Conservation (phyloP, 495 filamentous ascomycete genomes). For the Penicillium odoratum region DNA sequence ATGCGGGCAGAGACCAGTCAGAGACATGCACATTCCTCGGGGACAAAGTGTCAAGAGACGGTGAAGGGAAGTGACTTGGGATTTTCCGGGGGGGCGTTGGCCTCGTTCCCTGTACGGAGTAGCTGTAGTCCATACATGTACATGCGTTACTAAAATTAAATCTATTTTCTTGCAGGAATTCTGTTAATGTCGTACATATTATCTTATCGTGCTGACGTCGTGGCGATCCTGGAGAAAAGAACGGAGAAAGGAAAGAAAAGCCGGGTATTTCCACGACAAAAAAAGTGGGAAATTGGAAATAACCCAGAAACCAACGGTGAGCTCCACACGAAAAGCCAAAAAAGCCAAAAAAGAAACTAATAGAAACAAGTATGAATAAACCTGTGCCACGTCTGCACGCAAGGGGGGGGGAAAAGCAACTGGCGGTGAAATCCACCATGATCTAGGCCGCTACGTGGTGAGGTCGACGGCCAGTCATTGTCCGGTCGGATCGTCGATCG, state of each 20-base stretch:
- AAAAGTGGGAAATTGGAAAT: slow-evolving; percentile 1
- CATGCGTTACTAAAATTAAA: neutral
- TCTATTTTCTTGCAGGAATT: slow-evolving; percentile 4
- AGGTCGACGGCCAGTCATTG: slow-evolving; percentile 29
- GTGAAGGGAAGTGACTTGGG: neutral
- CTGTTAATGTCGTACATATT: neutral
- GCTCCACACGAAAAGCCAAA: slow-evolving; percentile 1
- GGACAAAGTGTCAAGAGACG: neutral
- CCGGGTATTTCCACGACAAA: slow-evolving; percentile 5
- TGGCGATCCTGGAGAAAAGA: slow-evolving; percentile 8
- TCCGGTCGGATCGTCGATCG: slow-evolving; percentile 34
- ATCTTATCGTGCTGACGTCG: slow-evolving; percentile 12
- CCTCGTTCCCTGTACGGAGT: too few relatives aligned
- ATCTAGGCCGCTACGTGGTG: slow-evolving; percentile 35
- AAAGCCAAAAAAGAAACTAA: too few relatives aligned
- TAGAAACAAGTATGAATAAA: slow-evolving; percentile 6
- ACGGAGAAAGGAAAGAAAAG: neutral
- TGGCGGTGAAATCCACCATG: slow-evolving; percentile 35
- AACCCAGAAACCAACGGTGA: slow-evolving; percentile 7
- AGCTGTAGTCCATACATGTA: too few relatives aligned
- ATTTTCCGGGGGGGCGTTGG: neutral
- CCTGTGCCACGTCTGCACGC: slow-evolving; percentile 30
- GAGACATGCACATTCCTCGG: slow-evolving; percentile 3
- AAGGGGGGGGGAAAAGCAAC: slow-evolving; percentile 22
- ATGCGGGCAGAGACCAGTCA: neutral